Base-by-base conservation (phyloP, 2,329 filamentous ascomycete species). In the Fusarium sp. region DNA sequence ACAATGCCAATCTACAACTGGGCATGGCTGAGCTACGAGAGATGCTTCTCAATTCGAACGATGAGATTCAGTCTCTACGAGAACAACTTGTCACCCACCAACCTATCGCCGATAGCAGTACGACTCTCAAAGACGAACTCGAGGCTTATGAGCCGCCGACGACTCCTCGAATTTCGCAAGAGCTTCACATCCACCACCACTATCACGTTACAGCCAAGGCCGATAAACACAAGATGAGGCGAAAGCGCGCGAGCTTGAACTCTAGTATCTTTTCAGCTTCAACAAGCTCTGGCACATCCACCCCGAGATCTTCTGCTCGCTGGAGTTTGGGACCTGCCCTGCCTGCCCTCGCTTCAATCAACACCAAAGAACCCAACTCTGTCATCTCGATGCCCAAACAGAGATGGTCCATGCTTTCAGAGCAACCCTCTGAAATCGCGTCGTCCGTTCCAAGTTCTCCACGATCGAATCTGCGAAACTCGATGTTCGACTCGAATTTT, bases 151-250 rank as follows among this genome's bases (percentile, higher is more conserved):
- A 86, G 44, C 62, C 67, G 13, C 52, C 72, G 15, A 77, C 77
- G 5, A 73, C 70, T 10, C 72, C 75, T 11, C 73, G 75, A 15
- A 57, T 78, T 13, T 91, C 92, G 1, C 92, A 93, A 76, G 93
- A 96, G 76, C 84, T 98, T 18, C 95, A 98, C 76, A 93, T 98
- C 49, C 95, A 98, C 78, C 95, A 98, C 77, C 95, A 98, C 79
- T 97, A 97, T 78, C 94, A 98, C 74, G 88, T 91, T 15, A 84
- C 90, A 3, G 83, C 87, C 58, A 91, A 90, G 79, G 85, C 87
- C 25, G 90, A 93, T 64, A 78, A 80, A 20, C 88, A 88, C 73
- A 90, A 90, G 66, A 84, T 88, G 13, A 93, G 90, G 83, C 97
- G 94, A 83, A 92, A 91, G 83, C 90, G 93, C 4, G 88, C 89